Evolutionary conservation across 805 yeast species (phyloP).

Genomic region (Maudiozyma saulgeensis): DNA sequence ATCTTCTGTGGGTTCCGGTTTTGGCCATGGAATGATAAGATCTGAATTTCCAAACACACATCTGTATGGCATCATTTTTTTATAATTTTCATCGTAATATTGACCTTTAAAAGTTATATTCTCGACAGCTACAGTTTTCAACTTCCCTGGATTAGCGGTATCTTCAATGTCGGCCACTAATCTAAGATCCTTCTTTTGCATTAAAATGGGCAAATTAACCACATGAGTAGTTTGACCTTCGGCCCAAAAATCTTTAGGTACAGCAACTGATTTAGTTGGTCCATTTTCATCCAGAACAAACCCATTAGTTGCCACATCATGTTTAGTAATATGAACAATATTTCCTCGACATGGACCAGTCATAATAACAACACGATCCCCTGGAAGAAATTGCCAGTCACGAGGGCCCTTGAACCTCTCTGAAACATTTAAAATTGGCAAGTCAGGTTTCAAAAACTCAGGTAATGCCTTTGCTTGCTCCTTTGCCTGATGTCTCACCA

Average conservation of each 20-base stretch:
- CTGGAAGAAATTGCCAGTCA: conserved; percentile 56
- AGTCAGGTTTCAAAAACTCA: conserved; percentile 29
- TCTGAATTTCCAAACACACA: conserved; percentile 60
- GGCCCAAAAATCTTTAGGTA: conserved; percentile 67
- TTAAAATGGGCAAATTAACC: conserved; percentile 55
- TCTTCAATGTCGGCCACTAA: conserved; percentile 71
- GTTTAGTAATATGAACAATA: conserved; percentile 55
- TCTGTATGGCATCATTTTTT: conserved; percentile 67
- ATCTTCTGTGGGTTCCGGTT: conserved; percentile 49
- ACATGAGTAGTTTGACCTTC: conserved; percentile 65
- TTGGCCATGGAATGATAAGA: conserved; percentile 83
- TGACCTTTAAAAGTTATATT: conserved; percentile 56
- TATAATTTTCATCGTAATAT: conserved; percentile 67
- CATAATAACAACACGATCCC: conserved; percentile 67
- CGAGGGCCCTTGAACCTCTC: conserved; percentile 34
- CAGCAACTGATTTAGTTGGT: conserved; percentile 48
- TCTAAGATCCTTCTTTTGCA: conserved; percentile 52
- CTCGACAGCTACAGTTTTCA: conserved; percentile 70
- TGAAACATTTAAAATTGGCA: conserved; percentile 26
- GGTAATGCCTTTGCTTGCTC: conserved; percentile 28
- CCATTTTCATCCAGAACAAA: conserved; percentile 60
- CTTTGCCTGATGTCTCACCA: conserved; percentile 24
- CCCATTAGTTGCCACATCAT: conserved; percentile 52
- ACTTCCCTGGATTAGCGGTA: conserved; percentile 44
- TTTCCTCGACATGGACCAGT: conserved; percentile 69